Conservation (phyloP, 192 early-diverging fungal genomes). For the Coemansia umbellata region DNA sequence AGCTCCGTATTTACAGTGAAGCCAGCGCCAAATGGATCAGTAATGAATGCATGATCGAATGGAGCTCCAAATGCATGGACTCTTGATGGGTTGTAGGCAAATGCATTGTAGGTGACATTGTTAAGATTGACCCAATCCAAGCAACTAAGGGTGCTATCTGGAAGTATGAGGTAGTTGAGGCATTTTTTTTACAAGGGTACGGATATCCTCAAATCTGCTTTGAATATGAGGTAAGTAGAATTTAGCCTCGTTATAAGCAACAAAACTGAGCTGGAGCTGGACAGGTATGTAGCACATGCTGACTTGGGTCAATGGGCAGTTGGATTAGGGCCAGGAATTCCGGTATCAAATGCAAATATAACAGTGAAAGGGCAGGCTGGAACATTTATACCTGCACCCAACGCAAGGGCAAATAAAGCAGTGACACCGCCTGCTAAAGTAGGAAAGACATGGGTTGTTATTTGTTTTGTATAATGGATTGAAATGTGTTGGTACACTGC, state of each 20-base stretch:
- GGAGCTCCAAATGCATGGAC: conserved; percentile 24
- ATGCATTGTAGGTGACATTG: conserved; percentile 47
- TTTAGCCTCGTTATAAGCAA: conserved; percentile 28
- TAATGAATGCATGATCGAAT: conserved; percentile 42
- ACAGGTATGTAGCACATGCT: conserved; percentile 43
- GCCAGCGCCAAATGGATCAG: conserved; percentile 42
- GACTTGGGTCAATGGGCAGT: conserved; percentile 33
- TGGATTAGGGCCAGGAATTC: conserved; percentile 19
- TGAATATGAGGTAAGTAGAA: conserved; percentile 36
- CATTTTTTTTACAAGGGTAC: no score
- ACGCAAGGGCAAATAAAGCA: neutral
- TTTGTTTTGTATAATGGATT: neutral
- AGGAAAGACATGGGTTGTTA: neutral
- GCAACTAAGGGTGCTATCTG: no score
- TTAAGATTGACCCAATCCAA: conserved; percentile 31
- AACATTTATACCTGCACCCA: conserved; percentile 15
- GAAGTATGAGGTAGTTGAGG: no score
- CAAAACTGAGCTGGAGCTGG: conserved; percentile 26
- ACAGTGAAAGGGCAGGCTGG: conserved; percentile 31
- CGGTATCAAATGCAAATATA: conserved; percentile 18
- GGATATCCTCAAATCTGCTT: no score
- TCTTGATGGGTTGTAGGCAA: conserved; percentile 47
- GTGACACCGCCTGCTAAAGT: neutral
- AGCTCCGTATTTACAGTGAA: conserved; percentile 32
- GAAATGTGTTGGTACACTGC: no score